Percentiles rank a stretch among this genome's conserved stretches.
These are phyloP conservation scores for Beauveria bassiana DNA, from an alignment of 2,329 filamentous ascomycete genomes.

Conservation along the genomic window DNA sequence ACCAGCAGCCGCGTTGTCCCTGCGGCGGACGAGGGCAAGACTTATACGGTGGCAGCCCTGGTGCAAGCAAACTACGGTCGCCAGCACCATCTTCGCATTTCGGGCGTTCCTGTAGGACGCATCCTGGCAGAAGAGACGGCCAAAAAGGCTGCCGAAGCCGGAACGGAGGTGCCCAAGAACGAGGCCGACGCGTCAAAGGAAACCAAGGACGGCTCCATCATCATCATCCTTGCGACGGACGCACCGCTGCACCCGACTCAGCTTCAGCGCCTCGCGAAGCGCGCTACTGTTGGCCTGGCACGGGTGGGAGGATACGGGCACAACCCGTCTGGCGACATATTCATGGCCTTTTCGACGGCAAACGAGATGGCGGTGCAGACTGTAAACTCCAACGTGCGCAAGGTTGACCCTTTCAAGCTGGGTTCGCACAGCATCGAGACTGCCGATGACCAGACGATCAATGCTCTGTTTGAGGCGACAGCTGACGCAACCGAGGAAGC, in stretches of 20 bases:
- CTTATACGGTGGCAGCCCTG: slow-evolving; percentile 50
- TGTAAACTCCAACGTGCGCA: slow-evolving; percentile 20
- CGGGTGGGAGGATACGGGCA: slow-evolving; percentile 51
- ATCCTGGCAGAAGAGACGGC: slow-evolving; percentile 38
- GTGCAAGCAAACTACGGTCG: slow-evolving; percentile 58
- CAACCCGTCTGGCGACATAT: slow-evolving; percentile 55
- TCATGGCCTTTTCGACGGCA: slow-evolving; percentile 55
- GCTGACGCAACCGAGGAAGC: slow-evolving; percentile 54
- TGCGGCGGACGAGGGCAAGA: slow-evolving; percentile 13
- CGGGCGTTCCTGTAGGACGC: slow-evolving; percentile 51
- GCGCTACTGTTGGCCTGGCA: slow-evolving; percentile 51
- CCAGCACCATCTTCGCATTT: slow-evolving; percentile 45
- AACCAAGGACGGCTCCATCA: slow-evolving; percentile 53
- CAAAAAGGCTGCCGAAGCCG: neutral
- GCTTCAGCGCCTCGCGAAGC: slow-evolving; percentile 48
- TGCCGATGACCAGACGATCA: slow-evolving; percentile 49
- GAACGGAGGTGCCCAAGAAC: slow-evolving; percentile 5
- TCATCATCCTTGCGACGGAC: slow-evolving; percentile 52
- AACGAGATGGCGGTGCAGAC: slow-evolving; percentile 37
- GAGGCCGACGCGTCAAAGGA: slow-evolving; percentile 29
- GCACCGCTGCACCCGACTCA: slow-evolving; percentile 51
- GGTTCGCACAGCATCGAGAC: slow-evolving; percentile 32
- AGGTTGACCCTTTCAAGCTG: slow-evolving; percentile 35
- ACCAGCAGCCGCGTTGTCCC: slow-evolving; percentile 42
- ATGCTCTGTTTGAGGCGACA: slow-evolving; percentile 49